phyloP scores from a whole-genome alignment of 345 rosid species.

The Lepidium aucheri region DNA sequence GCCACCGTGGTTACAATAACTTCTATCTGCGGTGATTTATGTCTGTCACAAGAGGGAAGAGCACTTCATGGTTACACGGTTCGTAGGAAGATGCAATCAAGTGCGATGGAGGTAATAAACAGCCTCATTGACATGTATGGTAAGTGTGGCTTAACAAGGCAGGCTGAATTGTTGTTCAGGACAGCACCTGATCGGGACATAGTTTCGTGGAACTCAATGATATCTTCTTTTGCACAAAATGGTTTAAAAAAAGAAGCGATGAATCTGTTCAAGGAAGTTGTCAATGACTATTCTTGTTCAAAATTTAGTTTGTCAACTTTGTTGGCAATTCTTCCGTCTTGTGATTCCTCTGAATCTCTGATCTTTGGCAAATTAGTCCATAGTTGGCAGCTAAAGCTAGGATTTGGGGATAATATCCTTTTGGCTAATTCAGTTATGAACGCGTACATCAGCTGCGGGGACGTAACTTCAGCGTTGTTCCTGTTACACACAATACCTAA shows the following conservation, averaged over 20 bases:
- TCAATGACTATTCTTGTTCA: conserved; percentile 13
- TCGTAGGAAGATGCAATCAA: conserved; percentile 27
- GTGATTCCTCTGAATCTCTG: conserved; percentile 34
- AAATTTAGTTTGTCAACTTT: conserved; percentile 33
- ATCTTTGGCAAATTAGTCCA: conserved; percentile 40
- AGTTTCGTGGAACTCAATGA: conserved; percentile 48
- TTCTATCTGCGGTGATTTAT: conserved; percentile 33
- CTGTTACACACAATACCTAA: conserved; percentile 18
- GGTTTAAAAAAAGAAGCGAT: conserved; percentile 28
- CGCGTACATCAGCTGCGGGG: conserved; percentile 35
- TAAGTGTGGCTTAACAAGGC: conserved; percentile 27
- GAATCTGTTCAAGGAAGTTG: conserved; percentile 34
- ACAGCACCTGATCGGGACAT: conserved; percentile 25
- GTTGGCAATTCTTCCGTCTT: conserved; percentile 44
- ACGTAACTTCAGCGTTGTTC: conserved; percentile 29
- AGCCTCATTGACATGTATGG: conserved; percentile 40
- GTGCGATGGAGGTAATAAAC: conserved; percentile 28
- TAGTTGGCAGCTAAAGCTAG: conserved; percentile 40
- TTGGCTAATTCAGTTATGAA: conserved; percentile 34
- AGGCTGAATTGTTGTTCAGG: conserved; percentile 36
- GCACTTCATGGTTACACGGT: conserved; percentile 36
- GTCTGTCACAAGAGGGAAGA: conserved; percentile 41
- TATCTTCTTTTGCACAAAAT: conserved; percentile 32
- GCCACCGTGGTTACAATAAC: conserved; percentile 33
- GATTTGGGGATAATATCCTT: conserved; percentile 28